Percentiles rank a stretch among this genome's conserved stretches.
These are phyloP conservation scores for Saccharomycopsis guyanensis DNA, from an alignment of 805 yeast genomes.

Conservation along the genomic window DNA sequence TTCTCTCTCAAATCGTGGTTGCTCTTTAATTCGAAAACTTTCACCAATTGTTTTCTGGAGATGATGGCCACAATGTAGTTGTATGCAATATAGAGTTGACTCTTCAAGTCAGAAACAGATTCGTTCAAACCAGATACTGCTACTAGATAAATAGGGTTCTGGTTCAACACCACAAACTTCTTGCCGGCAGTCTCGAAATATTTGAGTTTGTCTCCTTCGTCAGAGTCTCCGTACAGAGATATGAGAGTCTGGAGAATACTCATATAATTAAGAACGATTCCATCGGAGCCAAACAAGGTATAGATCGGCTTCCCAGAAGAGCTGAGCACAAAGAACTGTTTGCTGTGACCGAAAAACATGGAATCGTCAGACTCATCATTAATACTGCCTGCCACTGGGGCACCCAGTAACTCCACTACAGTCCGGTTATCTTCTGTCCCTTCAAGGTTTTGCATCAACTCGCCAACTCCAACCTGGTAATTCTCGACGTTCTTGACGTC, in stretches of 20 bases:
- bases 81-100: constrained; percentile 67
- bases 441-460: constrained; percentile 47
- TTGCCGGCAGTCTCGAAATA: constrained; percentile 44
- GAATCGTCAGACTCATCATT: constrained; percentile 29
- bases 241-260: constrained; percentile 78
- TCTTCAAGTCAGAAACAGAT: constrained; percentile 39
- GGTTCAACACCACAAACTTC: constrained; percentile 52
- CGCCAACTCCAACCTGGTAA: constrained; percentile 54
- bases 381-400: constrained; percentile 1
- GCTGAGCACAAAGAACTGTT: constrained; percentile 74
- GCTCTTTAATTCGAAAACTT: constrained; percentile 60
- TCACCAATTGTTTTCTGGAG: constrained; percentile 68
- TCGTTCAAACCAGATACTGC: constrained; percentile 56
- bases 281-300: constrained; percentile 56
- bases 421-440: constrained; percentile 54
- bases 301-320: constrained; percentile 87
- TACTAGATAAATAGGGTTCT: constrained; percentile 64
- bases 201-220: constrained; percentile 30
- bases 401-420: constrained; percentile 27
- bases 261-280: constrained; percentile 57
- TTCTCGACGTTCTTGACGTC: constrained; percentile 32
- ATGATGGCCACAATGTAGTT: constrained; percentile 75
- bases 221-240: constrained; percentile 50
- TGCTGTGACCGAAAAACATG: constrained; percentile 30
- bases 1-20: constrained; percentile 78